A percentile compares a stretch with the other conserved stretches of the same genome.
These are phyloP conservation scores for Lodderomyces parapsilosis DNA, from an alignment of 1,139 yeast species.

Conservation along the genomic window DNA sequence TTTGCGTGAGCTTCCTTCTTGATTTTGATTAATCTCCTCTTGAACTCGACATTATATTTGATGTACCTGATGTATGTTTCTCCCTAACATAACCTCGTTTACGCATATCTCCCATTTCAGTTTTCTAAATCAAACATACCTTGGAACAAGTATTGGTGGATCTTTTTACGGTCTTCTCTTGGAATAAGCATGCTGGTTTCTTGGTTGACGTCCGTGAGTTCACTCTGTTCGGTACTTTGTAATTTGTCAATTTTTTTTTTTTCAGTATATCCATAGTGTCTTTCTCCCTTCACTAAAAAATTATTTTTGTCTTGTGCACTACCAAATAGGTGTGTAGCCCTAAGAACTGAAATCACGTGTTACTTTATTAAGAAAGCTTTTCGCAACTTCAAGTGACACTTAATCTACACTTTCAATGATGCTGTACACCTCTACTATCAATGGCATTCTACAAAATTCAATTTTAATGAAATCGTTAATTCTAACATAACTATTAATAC, in stretches of 20 bases:
- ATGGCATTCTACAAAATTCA: too few species aligned
- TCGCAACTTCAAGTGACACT: too few species aligned
- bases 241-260: conserved; percentile 7
- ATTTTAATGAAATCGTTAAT: not conserved
- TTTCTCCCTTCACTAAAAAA: not conserved
- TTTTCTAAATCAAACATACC: conserved; percentile 55
- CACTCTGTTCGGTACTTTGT: conserved; percentile 1
- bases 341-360: not conserved
- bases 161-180: conserved; percentile 99
- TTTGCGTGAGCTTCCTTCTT: too few species aligned
- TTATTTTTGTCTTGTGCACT: not conserved
- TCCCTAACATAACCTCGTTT: conserved; percentile 3
- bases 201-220: conserved; percentile 6
- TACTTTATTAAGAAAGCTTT: not conserved
- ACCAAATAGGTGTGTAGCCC: not conserved
- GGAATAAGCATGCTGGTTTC: conserved; percentile 85
- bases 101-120: conserved; percentile 4
- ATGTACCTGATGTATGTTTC: too few species aligned
- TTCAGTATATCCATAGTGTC: not conserved
- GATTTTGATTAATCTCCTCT: too few species aligned
- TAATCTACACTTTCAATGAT: too few species aligned
- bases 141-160: conserved; percentile 98
- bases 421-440: too few species aligned
- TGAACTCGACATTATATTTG: not conserved
- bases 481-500: not conserved